Conservation (phyloP, 441 rosid genomes). For the Flueggea neowawraea region DNA sequence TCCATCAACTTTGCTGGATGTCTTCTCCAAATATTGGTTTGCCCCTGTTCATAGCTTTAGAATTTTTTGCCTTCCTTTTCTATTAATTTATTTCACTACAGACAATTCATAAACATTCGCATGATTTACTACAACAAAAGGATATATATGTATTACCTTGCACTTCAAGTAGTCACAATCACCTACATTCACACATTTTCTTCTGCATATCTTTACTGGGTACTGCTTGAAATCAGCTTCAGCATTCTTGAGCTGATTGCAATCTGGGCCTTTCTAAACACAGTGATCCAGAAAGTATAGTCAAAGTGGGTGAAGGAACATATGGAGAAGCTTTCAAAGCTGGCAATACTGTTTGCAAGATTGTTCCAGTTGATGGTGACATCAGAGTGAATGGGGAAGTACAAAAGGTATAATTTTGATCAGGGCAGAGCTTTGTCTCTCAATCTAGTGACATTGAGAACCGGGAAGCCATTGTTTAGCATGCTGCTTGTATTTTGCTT, state of each 20-base stretch:
- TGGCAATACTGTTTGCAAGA: slow-evolving; percentile 84
- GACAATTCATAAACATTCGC: no score
- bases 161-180: background rate
- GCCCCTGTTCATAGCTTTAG: slow-evolving; percentile 12
- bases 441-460: no score
- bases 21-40: slow-evolving; percentile 77
- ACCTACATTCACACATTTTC: background rate
- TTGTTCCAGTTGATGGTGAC: slow-evolving; percentile 96
- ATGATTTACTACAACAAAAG: no score
- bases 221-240: background rate
- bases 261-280: slow-evolving; percentile 16
- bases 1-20: slow-evolving; percentile 62
- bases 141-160: background rate
- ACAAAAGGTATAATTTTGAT: slow-evolving; percentile 60
- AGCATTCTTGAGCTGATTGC: slow-evolving; percentile 16
- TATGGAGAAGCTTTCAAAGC: slow-evolving; percentile 92
- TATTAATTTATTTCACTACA: no score
- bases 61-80: background rate
- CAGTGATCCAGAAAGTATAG: slow-evolving; percentile 70
- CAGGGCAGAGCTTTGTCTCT: no score
- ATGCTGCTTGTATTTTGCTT: no score
- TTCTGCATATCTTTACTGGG: background rate
- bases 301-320: slow-evolving; percentile 96
- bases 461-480: no score
- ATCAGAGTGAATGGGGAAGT: slow-evolving; percentile 84